Conservation (phyloP, 306 rosid species). For the Betula pendula region DNA sequence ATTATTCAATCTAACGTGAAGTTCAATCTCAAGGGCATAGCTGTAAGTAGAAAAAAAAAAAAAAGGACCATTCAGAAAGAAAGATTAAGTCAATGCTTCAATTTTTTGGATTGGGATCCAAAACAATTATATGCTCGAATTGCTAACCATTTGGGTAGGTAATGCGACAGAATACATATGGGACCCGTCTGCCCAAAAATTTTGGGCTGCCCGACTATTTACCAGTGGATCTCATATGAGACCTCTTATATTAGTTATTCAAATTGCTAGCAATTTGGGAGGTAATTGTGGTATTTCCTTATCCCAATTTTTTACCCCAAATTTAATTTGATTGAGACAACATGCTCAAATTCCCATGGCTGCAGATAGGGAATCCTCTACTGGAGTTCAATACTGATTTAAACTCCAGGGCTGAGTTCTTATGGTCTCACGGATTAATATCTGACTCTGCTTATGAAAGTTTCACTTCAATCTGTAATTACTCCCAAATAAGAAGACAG, state of each 20-base stretch:
- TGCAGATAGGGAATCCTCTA: constrained; percentile 77
- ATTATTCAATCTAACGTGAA: constrained; percentile 41
- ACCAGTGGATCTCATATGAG: too few species aligned
- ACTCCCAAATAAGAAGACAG: constrained; percentile 55
- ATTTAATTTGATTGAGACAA: background rate
- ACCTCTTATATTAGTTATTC: too few species aligned
- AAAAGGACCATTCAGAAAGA: too few species aligned
- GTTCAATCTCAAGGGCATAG: constrained; percentile 70
- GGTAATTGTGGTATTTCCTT: too few species aligned
- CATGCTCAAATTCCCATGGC: background rate
- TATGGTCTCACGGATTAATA: constrained; percentile 70
- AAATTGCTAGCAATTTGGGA: too few species aligned
- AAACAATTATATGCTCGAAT: too few species aligned
- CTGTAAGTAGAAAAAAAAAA: constrained; percentile 40
- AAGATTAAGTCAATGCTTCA: too few species aligned
- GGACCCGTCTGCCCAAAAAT: too few species aligned
- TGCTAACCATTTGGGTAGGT: too few species aligned
- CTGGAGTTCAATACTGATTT: constrained; percentile 62
- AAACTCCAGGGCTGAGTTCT: constrained; percentile 54
- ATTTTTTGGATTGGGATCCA: too few species aligned
- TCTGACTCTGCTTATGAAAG: constrained; percentile 55
- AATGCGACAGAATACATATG: too few species aligned
- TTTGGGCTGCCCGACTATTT: too few species aligned
- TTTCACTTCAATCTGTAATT: constrained; percentile 48
- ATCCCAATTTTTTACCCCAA: background rate